Conservation (phyloP, 495 filamentous ascomycete genomes). For the Aspergillus affinis region DNA sequence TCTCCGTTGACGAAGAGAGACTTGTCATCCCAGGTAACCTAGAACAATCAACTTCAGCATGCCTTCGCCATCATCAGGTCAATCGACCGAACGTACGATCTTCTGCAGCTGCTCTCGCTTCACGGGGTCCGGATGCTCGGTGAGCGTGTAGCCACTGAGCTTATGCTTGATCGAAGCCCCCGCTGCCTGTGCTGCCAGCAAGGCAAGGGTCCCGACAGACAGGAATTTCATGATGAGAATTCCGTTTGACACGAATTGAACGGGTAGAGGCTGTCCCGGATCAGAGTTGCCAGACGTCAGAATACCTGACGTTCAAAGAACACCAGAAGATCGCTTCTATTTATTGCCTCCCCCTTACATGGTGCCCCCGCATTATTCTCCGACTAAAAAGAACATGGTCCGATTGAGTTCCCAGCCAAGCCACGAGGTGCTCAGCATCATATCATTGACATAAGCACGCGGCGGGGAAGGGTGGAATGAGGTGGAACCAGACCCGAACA, state of each 20-base stretch:
- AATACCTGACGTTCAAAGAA: not conserved
- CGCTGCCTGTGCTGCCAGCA: slow-evolving; percentile 38
- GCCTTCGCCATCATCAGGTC: not conserved
- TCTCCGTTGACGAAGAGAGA: slow-evolving; percentile 72
- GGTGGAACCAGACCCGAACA: no score
- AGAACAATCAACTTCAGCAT: not conserved
- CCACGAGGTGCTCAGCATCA: not conserved
- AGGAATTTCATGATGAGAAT: slow-evolving; percentile 32
- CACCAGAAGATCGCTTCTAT: not conserved
- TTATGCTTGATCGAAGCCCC: slow-evolving; percentile 38
- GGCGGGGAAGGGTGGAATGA: slow-evolving; percentile 8
- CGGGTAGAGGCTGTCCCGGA: not conserved
- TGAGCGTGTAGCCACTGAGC: slow-evolving; percentile 36
- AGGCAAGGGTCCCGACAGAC: slow-evolving; percentile 30
- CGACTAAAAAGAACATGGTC: not conserved
- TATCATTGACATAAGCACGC: not conserved
- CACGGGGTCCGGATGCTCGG: slow-evolving; percentile 36
- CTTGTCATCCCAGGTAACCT: slow-evolving; percentile 76
- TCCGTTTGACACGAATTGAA: not conserved
- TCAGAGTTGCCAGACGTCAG: not conserved
- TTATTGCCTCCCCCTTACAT: not conserved
- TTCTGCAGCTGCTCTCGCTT: slow-evolving; percentile 40
- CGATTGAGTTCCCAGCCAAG: slow-evolving; percentile 6
- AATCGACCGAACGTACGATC: slow-evolving; percentile 29
- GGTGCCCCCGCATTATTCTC: not conserved